A percentile compares a stretch with the other conserved stretches of the same genome.
Evolutionary conservation across 2,329 filamentous ascomycete genomes (phyloP).

Genomic region (Seiridium cupressi): DNA sequence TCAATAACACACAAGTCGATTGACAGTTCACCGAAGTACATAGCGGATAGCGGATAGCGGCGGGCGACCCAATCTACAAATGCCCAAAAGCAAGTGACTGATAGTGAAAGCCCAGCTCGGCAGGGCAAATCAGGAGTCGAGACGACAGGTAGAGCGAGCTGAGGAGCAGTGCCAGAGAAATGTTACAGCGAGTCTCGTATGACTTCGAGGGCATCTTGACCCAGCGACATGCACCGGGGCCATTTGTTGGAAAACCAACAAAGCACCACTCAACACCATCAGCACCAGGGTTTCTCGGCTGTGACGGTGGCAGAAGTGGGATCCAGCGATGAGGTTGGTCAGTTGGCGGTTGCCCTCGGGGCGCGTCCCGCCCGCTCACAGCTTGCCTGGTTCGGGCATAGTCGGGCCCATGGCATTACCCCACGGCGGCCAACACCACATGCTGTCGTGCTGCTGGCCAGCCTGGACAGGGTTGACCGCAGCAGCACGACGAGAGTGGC

Average conservation of each 20-base stretch:
- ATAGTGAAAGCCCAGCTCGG: too few relatives aligned
- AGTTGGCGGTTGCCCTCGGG: background rate
- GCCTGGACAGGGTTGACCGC: slow-evolving; percentile 6
- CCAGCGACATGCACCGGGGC: too few relatives aligned
- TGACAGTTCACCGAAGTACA: background rate
- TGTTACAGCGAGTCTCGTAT: too few relatives aligned
- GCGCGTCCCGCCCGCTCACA: slow-evolving; percentile 5
- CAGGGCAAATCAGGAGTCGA: too few relatives aligned
- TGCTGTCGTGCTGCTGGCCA: slow-evolving; percentile 4
- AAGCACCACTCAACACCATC: too few relatives aligned
- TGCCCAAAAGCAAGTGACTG: too few relatives aligned
- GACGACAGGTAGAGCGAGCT: too few relatives aligned
- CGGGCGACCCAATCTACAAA: background rate
- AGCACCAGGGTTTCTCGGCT: too few relatives aligned
- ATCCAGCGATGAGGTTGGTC: background rate
- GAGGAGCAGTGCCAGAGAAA: too few relatives aligned
- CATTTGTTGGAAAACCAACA: too few relatives aligned
- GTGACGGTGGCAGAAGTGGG: background rate
- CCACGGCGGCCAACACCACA: background rate
- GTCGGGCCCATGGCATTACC: background rate
- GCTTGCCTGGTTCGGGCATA: slow-evolving; percentile 3
- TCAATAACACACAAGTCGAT: background rate
- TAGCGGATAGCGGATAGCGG: background rate
- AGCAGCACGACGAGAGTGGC: background rate
- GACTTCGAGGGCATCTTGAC: too few relatives aligned